Evolutionary conservation across 345 rosid genomes (phyloP).

Genomic region (Dimocarpus longan): DNA sequence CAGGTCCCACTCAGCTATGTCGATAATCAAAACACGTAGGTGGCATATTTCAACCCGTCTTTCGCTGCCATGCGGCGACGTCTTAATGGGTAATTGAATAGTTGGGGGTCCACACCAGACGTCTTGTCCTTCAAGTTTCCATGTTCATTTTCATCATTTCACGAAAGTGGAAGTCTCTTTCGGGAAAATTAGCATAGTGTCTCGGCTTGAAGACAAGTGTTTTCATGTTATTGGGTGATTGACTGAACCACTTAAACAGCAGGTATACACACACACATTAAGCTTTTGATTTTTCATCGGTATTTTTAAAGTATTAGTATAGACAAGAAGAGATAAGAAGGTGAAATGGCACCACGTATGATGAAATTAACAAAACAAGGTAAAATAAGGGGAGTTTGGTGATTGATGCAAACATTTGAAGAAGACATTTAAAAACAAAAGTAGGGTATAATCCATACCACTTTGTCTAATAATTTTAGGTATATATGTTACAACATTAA

Average conservation of each 20-base stretch:
- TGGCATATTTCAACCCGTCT: neutral
- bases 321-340: neutral
- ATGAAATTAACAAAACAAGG: neutral
- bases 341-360: neutral
- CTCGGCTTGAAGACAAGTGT: neutral
- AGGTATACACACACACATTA: no score
- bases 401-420: neutral
- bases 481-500: no score
- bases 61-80: slow-evolving; percentile 13
- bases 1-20: neutral
- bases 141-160: neutral
- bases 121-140: neutral
- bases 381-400: neutral
- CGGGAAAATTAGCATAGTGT: neutral
- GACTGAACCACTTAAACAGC: no score
- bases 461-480: no score
- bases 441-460: neutral
- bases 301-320: neutral
- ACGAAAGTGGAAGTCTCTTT: slow-evolving; percentile 19
- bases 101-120: neutral
- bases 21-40: neutral
- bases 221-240: slow-evolving; percentile 8
- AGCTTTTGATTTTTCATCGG: neutral
- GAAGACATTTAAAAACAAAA: neutral
- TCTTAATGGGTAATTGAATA: neutral